Conservation (phyloP, 2,329 filamentous ascomycete genomes). For the Mycocentrospora acerina region DNA sequence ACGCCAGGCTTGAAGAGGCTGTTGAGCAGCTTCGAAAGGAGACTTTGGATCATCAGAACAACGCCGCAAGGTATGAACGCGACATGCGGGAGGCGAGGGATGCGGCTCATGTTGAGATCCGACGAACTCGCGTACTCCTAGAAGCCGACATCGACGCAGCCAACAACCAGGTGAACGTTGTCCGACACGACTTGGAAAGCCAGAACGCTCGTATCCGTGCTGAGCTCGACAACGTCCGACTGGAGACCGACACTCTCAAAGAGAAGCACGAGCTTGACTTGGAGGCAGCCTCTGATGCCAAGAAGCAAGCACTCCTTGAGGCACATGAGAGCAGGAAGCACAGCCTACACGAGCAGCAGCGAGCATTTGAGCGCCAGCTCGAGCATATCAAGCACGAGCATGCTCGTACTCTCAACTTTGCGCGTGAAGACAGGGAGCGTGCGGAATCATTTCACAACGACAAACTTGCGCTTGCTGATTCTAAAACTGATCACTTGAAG, state of each 20-base stretch:
- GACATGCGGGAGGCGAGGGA: slow-evolving; percentile 85
- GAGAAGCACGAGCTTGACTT: slow-evolving; percentile 81
- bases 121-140: slow-evolving; percentile 75
- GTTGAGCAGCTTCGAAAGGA: slow-evolving; percentile 59
- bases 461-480: slow-evolving; percentile 76
- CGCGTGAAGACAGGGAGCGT: slow-evolving; percentile 78
- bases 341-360: slow-evolving; percentile 56
- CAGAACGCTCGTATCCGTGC: slow-evolving; percentile 71
- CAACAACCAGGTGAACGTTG: slow-evolving; percentile 81
- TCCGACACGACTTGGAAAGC: slow-evolving; percentile 78
- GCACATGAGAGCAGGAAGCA: slow-evolving; percentile 55
- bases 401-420: slow-evolving; percentile 63
- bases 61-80: slow-evolving; percentile 69
- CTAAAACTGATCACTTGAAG: slow-evolving; percentile 81
- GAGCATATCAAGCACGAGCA: slow-evolving; percentile 60
- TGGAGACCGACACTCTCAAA: slow-evolving; percentile 79
- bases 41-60: slow-evolving; percentile 71
- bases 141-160: slow-evolving; percentile 80
- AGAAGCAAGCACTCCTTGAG: slow-evolving; percentile 60
- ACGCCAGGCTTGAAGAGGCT: slow-evolving; percentile 65
- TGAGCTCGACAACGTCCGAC: slow-evolving; percentile 74
- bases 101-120: slow-evolving; percentile 74
- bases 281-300: slow-evolving; percentile 74
- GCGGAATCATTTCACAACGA: slow-evolving; percentile 79
- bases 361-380: slow-evolving; percentile 39